Evolutionary conservation across 139 green algal species (phyloP).

Genomic region (Chlamydomonas sp.): DNA sequence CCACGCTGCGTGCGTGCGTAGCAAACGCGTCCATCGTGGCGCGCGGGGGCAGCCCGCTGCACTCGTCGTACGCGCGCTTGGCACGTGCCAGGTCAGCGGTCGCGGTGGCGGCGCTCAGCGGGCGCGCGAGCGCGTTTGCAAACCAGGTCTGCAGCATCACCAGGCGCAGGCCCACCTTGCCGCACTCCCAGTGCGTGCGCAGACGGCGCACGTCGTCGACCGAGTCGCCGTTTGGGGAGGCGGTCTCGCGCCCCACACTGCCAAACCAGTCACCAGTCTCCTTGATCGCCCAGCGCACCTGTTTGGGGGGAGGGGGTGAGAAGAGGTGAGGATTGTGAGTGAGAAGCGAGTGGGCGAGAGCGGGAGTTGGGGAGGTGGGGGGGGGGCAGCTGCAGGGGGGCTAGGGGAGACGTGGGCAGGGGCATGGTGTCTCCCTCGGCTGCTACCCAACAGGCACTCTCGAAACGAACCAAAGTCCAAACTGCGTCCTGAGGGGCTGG

Average conservation of each 20-base stretch:
- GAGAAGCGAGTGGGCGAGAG: no score
- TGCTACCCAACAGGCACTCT: not conserved
- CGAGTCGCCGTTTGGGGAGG: not conserved
- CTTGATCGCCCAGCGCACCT: conserved; percentile 5
- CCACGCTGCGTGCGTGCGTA: not conserved
- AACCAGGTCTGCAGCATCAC: conserved; percentile 17
- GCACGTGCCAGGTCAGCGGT: not conserved
- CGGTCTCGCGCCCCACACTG: not conserved
- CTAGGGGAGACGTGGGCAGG: no score
- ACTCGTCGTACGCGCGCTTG: not conserved
- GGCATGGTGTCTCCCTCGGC: no score
- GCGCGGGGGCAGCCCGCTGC: not conserved
- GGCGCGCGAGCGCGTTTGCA: conserved; percentile 11
- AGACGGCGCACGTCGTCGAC: not conserved
- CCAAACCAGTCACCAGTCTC: not conserved
- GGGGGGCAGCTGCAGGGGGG: no score
- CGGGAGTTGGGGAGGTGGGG: no score
- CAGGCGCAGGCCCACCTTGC: not conserved
- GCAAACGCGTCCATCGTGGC: not conserved
- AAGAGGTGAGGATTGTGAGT: no score
- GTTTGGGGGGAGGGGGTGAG: not conserved
- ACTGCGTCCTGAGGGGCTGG: not conserved
- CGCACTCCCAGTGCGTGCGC: not conserved
- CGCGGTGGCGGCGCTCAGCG: not conserved
- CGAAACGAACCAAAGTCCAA: not conserved